Base-by-base conservation (phyloP, 441 rosid species). In the Syzygium syzygioides region DNA sequence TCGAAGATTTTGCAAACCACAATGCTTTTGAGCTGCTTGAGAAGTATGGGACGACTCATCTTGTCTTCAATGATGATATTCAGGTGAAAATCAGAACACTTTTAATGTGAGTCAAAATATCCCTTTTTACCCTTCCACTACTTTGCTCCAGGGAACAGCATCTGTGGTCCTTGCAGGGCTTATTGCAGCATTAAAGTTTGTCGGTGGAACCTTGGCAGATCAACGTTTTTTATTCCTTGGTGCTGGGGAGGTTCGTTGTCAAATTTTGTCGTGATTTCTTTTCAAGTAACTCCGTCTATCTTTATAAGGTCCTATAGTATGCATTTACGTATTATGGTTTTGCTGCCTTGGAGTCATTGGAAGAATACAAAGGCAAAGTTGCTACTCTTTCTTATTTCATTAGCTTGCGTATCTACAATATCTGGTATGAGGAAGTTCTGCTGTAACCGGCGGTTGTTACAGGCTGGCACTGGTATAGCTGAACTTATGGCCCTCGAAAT, bases 1-100 rank as follows among this genome's bases (percentile, higher is more conserved):
- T 89, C 15, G 90, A 89, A 60, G 90, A 89, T 86, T 89, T 89
- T 76, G 90, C 90, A 48, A 89, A 89, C 76, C 88, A 89, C 88
- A 86, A 86, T 56, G 90, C 90, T 34, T 89, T 89, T 57, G 90
- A 89, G 83, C 86, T 89, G 45, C 90, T 89, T 34, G 90, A 71
- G 62, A 89, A 89, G 64, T 89, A 89, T 14, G 88, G 88, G 41
- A 48, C 86, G 10, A 86, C 88, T 14, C 90, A 89, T 86, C 90
- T 89, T 86, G 90, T 89, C 86, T 86, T 89, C 90, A 89, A 89
- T 53, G 90, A 89, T 25, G 90, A 89, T 83, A 89, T 89, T 89
- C 90, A 89, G 90, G 90, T 86, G 56, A 86, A 76, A 76, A 37
- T 41, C 83, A 37, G 52, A 41, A 41, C 83, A 26, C 83, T 41